These are phyloP conservation scores for Ceratocystis cubensis DNA, from an alignment of 2,329 filamentous ascomycete species.

Conservation along the genomic window DNA sequence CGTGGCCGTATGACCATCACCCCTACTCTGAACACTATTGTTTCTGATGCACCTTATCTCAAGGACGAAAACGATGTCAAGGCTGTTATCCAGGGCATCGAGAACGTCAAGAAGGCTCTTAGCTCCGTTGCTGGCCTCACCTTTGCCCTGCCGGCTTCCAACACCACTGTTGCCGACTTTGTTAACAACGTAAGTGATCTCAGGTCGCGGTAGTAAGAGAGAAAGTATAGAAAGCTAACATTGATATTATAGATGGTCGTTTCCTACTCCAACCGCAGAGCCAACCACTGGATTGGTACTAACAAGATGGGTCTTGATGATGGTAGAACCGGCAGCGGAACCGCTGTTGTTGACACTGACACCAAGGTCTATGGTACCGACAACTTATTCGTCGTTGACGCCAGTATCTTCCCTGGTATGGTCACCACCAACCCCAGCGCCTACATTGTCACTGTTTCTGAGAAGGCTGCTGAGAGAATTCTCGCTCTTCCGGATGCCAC, in stretches of 20 bases:
- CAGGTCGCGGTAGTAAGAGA: neutral
- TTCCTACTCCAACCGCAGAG: slow-evolving; percentile 32
- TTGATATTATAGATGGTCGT: slow-evolving; percentile 24
- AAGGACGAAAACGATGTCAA: slow-evolving; percentile 45
- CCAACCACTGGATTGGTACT: slow-evolving; percentile 46
- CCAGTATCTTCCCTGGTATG: slow-evolving; percentile 56
- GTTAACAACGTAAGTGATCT: slow-evolving; percentile 35
- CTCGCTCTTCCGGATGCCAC: slow-evolving; percentile 18
- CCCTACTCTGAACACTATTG: slow-evolving; percentile 42
- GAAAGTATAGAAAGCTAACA: neutral
- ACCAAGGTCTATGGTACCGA: slow-evolving; percentile 55
- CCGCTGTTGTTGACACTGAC: slow-evolving; percentile 49
- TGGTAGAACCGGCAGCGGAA: slow-evolving; percentile 38
- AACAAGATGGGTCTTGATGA: slow-evolving; percentile 48
- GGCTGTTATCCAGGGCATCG: slow-evolving; percentile 52
- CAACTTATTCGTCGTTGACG: slow-evolving; percentile 57
- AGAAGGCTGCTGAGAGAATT: slow-evolving; percentile 39
- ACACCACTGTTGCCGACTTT: slow-evolving; percentile 42
- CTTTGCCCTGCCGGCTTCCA: slow-evolving; percentile 37
- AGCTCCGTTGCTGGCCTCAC: slow-evolving; percentile 41
- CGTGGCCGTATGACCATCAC: slow-evolving; percentile 50
- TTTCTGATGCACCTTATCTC: slow-evolving; percentile 48
- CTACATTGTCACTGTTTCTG: slow-evolving; percentile 51
- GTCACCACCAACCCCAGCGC: slow-evolving; percentile 56
- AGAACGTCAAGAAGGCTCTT: slow-evolving; percentile 45